Evolutionary conservation across 1,284 basidiomycete genomes (phyloP), one percentile per base, ranked within the genome.

Genomic region (Termitomyces sp.): DNA sequence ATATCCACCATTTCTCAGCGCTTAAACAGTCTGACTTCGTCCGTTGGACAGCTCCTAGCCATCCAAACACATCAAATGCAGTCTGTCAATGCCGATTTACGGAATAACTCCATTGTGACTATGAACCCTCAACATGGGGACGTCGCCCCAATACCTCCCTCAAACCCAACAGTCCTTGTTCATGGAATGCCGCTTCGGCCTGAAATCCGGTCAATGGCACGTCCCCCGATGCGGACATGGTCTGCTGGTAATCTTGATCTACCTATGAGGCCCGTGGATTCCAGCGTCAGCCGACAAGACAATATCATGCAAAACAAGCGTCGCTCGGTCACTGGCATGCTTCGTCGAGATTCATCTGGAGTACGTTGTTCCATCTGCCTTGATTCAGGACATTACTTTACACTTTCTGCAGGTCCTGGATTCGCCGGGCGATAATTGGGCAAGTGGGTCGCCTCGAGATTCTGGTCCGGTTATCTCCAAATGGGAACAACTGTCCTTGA

Each of bases 401-500:
- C 49, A 44, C 45, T 53, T 19, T 41, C 57, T 52, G 52, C 61
- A 84, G 81, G 65, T 79, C 37, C 62, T 77, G 54, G 79, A 80
- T 62, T 62, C 69, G 44, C 74, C 80, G 71, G 74, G 74, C 53
- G 79, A 80, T 62, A 74, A 73, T 55, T 75, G 80, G 73, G 68
- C 72, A 46, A 73, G 77, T 57, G 73, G 74, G 47, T 75, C 77
- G 45, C 70, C 78, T 57, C 84, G 87, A 51, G 89, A 92, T 58
- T 78, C 75, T 41, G 91, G 92, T 14, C 87, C 91, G n/a, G 77
- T 91, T 55, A 83, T 97, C 31, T 90, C 92, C 46, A 98, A 97
- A 70, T 99, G 95, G 95, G 96, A 98, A 60, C 93, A 97, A 64
- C 71, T 98, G 47, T 81, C 86, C 49, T 77, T 99, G 41, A 84